phyloP scores from a whole-genome alignment of 768 basidiomycete genomes.

The Boletellus sp. region DNA sequence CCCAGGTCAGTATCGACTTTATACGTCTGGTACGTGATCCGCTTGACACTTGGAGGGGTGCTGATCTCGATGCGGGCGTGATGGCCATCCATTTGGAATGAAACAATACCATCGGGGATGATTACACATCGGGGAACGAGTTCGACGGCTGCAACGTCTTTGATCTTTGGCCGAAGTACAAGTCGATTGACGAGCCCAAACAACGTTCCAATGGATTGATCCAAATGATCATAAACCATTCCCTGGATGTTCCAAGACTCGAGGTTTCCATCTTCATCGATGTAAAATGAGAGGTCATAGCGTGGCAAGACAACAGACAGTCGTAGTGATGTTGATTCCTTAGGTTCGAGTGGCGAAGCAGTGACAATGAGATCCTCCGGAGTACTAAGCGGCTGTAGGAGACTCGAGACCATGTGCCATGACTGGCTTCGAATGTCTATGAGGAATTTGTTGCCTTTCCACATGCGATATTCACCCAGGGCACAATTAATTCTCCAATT shows the following conservation, averaged over 20 bases:
- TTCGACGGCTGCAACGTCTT: too few relatives aligned
- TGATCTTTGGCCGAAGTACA: conserved; percentile 23
- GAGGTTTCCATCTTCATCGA: conserved; percentile 25
- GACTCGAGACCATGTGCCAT: conserved; percentile 11
- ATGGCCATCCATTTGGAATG: neutral
- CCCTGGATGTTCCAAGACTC: conserved; percentile 36
- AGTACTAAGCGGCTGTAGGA: neutral
- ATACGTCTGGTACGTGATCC: neutral
- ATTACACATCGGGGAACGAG: conserved; percentile 6
- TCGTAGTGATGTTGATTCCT: neutral
- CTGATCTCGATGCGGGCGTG: conserved; percentile 7
- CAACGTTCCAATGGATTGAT: conserved; percentile 39
- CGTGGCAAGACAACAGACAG: conserved; percentile 33
- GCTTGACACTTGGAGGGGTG: neutral
- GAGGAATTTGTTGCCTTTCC: neutral
- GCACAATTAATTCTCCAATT: conserved; percentile 15
- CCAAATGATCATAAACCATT: conserved; percentile 36
- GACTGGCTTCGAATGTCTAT: conserved; percentile 18
- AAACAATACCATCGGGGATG: conserved; percentile 9
- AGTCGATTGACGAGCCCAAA: conserved; percentile 38
- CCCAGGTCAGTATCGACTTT: conserved; percentile 22
- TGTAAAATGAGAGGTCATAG: conserved; percentile 37
- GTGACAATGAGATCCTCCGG: neutral
- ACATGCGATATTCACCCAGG: neutral
- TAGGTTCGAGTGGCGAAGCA: too few relatives aligned